Evolutionary conservation across 257 asterid genomes (phyloP), one percentile per base, ranked within the genome.

Genomic region (Thymus mandschuricus): DNA sequence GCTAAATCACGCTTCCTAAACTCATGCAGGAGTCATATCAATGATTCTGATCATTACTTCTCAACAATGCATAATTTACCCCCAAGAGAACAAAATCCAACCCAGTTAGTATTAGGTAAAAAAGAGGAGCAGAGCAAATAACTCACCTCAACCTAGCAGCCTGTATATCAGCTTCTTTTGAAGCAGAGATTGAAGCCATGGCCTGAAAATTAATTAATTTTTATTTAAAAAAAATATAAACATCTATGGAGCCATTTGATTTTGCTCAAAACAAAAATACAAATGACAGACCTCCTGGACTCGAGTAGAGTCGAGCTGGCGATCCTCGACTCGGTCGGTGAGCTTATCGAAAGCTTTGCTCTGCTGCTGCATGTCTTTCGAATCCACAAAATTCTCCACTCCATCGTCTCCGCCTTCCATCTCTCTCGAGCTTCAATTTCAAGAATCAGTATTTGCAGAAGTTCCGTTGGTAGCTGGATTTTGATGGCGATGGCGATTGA

Each of bases 321-420:
- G 98, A 85, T 95, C 99, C 88, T 95, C 99, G 61, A 95, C 99
- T 69, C 95, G 96, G 77, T 92, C 99, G 21, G 98, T 92, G 55
- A 95, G 97, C 74, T 95, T 92, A 72, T 95, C 98, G 58, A 95
- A 74, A 8, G 98, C 99, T 78, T 95, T 95, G 84, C 85, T 91
- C 87, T 95, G 98, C 89, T 95, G 97, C 81, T 95, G 98, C 81
- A 88, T 71, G 75, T 92, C 99, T 77, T 95, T 95, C 0, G 99
- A 95, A 73, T 95, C 99, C 51, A 77, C 84, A 15, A 77, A 71
- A 67, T 79, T 76, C 72, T 89, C 97, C 3, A 88, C 77, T 51
- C 87, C 96, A 70, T 89, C 97, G 30, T 92, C 96, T 34, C 86
- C 97, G 1, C 79, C 96, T 74, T 88, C 99, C 98, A 87, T 65